These are phyloP conservation scores for Fusarium sublunatum DNA, from an alignment of 2,329 filamentous ascomycete genomes.

Conservation along the genomic window DNA sequence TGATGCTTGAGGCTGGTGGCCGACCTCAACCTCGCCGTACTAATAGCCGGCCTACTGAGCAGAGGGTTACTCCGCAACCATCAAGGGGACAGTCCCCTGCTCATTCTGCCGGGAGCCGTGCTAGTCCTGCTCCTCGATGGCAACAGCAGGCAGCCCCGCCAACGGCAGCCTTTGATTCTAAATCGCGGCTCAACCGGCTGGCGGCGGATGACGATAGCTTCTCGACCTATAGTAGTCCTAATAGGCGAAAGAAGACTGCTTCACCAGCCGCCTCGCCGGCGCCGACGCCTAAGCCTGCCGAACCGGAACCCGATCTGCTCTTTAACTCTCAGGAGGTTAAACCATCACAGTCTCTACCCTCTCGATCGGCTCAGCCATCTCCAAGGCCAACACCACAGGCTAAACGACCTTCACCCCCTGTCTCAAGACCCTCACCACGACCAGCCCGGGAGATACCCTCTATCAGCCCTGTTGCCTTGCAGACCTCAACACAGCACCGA, in stretches of 20 bases:
- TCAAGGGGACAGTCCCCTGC: slow-evolving; percentile 64
- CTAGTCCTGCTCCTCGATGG: slow-evolving; percentile 66
- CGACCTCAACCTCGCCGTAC: slow-evolving; percentile 60
- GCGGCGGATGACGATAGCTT: slow-evolving; percentile 82
- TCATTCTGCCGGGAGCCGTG: slow-evolving; percentile 57
- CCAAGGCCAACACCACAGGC: slow-evolving; percentile 54
- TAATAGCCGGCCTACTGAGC: slow-evolving; percentile 45
- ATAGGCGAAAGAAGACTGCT: slow-evolving; percentile 77
- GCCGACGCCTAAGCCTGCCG: slow-evolving; percentile 52
- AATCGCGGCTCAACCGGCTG: slow-evolving; percentile 74
- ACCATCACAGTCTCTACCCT: slow-evolving; percentile 51
- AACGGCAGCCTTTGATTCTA: slow-evolving; percentile 49
- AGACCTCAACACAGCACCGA: slow-evolving; percentile 81
- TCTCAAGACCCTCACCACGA: slow-evolving; percentile 57
- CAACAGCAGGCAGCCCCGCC: slow-evolving; percentile 63
- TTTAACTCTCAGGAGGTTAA: slow-evolving; percentile 58
- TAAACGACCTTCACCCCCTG: slow-evolving; percentile 50
- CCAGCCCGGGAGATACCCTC: slow-evolving; percentile 71
- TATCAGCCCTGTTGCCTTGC: slow-evolving; percentile 75
- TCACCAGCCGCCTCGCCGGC: slow-evolving; percentile 56
- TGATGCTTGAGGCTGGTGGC: slow-evolving; percentile 78
- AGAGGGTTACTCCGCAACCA: slow-evolving; percentile 47
- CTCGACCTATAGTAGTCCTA: slow-evolving; percentile 88
- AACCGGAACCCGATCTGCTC: slow-evolving; percentile 72
- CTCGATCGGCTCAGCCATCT: slow-evolving; percentile 54